Conservation (phyloP, 345 rosid genomes). For the Carallia pectinifolia region DNA sequence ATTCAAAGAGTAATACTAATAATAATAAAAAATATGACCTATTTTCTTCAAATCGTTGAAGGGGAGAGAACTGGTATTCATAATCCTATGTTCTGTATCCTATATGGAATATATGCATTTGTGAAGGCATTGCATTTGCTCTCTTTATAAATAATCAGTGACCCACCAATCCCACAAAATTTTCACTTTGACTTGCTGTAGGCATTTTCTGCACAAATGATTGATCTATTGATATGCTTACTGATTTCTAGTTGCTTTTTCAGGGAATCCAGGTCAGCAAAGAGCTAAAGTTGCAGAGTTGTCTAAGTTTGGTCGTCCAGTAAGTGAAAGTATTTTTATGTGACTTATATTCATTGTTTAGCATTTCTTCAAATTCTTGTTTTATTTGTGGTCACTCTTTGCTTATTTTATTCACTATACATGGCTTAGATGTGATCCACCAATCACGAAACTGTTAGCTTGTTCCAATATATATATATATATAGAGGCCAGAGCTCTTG, state of each 20-base stretch:
- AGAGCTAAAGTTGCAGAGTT: slow-evolving; percentile 61
- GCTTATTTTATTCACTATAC: neutral
- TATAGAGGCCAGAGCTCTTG: neutral
- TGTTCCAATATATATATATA: neutral
- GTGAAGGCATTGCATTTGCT: no score
- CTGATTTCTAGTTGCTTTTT: slow-evolving; percentile 10
- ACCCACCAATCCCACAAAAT: neutral
- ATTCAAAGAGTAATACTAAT: no score
- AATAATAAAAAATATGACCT: no score
- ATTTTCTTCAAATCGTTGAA: neutral
- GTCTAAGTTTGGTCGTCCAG: slow-evolving; percentile 75
- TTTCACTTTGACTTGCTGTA: neutral
- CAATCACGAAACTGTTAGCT: neutral
- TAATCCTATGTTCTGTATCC: neutral
- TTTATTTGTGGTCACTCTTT: neutral
- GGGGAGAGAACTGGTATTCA: neutral
- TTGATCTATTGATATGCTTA: neutral
- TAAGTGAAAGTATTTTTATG: slow-evolving; percentile 25
- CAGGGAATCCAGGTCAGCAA: slow-evolving; percentile 84
- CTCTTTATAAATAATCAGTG: neutral
- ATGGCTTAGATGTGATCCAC: neutral
- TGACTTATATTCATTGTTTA: neutral
- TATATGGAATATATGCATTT: neutral
- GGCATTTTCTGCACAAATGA: neutral
- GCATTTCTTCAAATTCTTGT: neutral